A percentile compares a stretch with the other conserved stretches of the same genome.
These are phyloP conservation scores for Salix caprea DNA, from an alignment of 345 rosid species.

Conservation along the genomic window DNA sequence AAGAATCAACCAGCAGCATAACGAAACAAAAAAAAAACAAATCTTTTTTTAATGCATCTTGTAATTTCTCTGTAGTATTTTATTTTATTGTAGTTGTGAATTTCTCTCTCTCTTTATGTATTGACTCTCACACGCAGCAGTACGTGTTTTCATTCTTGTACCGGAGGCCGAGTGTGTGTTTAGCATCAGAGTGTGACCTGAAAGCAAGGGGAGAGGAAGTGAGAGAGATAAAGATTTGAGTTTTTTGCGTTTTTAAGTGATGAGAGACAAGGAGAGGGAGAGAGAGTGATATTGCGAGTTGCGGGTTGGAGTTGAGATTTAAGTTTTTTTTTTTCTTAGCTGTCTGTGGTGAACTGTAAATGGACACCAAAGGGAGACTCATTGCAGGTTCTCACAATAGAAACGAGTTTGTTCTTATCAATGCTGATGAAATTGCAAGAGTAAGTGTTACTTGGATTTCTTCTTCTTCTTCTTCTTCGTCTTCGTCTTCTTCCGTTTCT, in stretches of 20 bases:
- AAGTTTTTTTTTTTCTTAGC: background rate
- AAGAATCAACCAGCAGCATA: slow-evolving; percentile 30
- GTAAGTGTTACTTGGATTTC: slow-evolving; percentile 36
- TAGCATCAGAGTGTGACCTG: background rate
- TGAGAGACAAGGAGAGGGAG: slow-evolving; percentile 8
- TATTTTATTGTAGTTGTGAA: slow-evolving; percentile 7
- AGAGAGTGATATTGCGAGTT: background rate
- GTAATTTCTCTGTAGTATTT: background rate
- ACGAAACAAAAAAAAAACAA: slow-evolving; percentile 2
- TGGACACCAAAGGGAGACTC: slow-evolving; percentile 74
- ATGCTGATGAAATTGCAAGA: slow-evolving; percentile 66
- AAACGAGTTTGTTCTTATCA: slow-evolving; percentile 81
- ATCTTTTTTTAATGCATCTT: background rate
- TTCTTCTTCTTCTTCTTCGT: background rate
- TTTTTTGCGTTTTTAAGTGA: slow-evolving; percentile 16
- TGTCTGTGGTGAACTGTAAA: slow-evolving; percentile 11
- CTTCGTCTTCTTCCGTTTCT: background rate
- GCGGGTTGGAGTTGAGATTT: slow-evolving; percentile 11
- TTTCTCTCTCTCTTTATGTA: slow-evolving; percentile 5
- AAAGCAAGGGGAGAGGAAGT: background rate
- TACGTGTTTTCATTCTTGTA: slow-evolving; percentile 11
- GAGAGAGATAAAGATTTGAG: slow-evolving; percentile 10
- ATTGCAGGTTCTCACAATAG: slow-evolving; percentile 91
- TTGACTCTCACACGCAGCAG: background rate
- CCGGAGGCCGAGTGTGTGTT: background rate